Conservation (phyloP, 495 filamentous ascomycete species). For the Evernia prunastri region DNA sequence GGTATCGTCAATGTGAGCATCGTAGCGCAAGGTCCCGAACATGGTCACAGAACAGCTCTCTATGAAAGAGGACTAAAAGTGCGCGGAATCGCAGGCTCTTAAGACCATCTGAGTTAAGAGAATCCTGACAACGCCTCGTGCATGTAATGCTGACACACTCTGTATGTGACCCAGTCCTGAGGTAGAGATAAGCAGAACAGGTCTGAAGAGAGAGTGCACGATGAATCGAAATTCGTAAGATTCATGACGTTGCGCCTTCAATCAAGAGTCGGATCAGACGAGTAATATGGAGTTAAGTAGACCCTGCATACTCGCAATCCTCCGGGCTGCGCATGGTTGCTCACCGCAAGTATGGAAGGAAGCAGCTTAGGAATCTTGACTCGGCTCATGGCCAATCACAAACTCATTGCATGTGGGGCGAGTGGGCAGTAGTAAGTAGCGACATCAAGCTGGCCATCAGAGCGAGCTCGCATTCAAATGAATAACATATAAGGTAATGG, state of each 20-base stretch:
- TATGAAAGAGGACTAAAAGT: not conserved
- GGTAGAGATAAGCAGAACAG: too few species aligned
- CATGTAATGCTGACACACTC: not conserved
- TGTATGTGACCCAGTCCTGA: not conserved
- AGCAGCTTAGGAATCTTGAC: not conserved
- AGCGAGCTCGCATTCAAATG: too few species aligned
- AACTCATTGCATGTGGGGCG: not conserved
- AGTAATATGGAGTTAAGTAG: too few species aligned
- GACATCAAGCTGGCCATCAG: not conserved
- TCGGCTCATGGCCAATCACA: not conserved
- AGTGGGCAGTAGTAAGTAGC: not conserved
- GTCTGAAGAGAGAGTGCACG: not conserved
- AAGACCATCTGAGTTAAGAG: not conserved
- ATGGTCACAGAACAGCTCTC: too few species aligned
- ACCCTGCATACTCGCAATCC: not conserved
- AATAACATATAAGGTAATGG: not conserved
- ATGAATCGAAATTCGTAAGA: not conserved
- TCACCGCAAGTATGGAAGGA: slow-evolving; percentile 1
- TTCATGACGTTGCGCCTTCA: not conserved
- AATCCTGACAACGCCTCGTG: not conserved
- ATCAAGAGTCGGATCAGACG: too few species aligned
- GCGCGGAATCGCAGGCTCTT: not conserved
- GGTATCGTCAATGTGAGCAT: not conserved
- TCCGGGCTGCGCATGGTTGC: not conserved
- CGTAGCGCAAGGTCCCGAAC: slow-evolving; percentile 3